Evolutionary conservation across 2,329 filamentous ascomycete species (phyloP).

Genomic region (Trichoderma cornu-damae): DNA sequence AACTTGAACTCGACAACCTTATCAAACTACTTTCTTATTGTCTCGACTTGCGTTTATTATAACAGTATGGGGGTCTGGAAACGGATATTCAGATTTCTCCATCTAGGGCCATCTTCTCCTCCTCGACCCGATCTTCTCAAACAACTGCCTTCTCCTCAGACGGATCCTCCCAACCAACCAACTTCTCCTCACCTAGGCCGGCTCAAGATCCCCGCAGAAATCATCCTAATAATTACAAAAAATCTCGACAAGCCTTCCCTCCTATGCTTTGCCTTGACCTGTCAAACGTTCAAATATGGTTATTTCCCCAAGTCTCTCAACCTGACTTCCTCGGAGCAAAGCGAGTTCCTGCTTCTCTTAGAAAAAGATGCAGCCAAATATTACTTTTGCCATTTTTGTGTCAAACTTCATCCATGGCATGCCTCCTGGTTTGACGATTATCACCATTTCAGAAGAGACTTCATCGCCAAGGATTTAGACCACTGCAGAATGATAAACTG

Average conservation of each 20-base stretch:
- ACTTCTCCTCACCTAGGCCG: background rate
- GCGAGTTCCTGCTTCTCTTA: conserved; percentile 14
- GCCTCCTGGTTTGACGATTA: background rate
- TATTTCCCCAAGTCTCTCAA: conserved; percentile 2
- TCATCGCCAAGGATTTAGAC: background rate
- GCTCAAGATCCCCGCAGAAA: conserved; percentile 18
- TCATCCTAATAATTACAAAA: conserved; percentile 14
- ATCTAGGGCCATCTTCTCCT: background rate
- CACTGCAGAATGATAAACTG: background rate
- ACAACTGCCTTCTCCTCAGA: background rate
- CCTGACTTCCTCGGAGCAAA: background rate
- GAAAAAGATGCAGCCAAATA: conserved; percentile 15
- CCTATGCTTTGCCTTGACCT: conserved; percentile 19
- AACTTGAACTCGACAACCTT: background rate
- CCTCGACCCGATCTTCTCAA: background rate
- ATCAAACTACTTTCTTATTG: background rate
- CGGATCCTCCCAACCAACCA: background rate
- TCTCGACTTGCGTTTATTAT: background rate
- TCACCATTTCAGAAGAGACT: background rate
- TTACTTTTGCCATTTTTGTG: conserved; percentile 16
- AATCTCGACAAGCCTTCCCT: conserved; percentile 13
- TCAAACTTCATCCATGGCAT: conserved; percentile 18
- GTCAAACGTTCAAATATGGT: background rate
- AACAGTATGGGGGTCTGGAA: background rate
- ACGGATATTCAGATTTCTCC: background rate